Evolutionary conservation across 2,329 filamentous ascomycete species (phyloP).

Genomic region (Drechmeria coniospora): DNA sequence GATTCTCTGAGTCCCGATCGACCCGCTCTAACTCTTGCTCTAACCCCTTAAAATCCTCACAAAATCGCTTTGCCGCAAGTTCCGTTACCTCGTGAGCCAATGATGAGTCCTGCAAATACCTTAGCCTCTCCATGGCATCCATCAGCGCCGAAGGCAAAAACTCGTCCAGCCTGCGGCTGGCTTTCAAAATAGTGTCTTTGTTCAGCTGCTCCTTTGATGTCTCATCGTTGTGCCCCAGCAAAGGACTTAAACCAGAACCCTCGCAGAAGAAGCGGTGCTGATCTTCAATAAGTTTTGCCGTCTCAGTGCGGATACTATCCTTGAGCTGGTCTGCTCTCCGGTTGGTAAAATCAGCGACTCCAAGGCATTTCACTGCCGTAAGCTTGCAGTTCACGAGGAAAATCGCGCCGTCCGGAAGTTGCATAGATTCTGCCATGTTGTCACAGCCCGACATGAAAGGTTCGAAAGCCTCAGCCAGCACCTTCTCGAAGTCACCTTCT

Average conservation of each 20-base stretch:
- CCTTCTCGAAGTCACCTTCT: conserved; percentile 56
- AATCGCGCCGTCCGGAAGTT: conserved; percentile 44
- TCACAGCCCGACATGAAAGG: conserved; percentile 70
- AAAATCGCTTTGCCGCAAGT: too few species aligned
- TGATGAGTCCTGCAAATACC: too few species aligned
- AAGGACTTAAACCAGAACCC: conserved; percentile 54
- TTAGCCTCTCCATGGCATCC: too few species aligned
- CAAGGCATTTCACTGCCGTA: conserved; percentile 39
- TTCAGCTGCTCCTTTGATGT: too few species aligned
- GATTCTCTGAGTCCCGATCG: too few species aligned
- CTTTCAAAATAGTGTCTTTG: too few species aligned
- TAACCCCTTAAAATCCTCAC: too few species aligned
- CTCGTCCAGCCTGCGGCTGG: too few species aligned
- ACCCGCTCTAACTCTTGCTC: too few species aligned
- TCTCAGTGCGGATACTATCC: conserved; percentile 36
- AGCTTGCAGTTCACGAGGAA: conserved; percentile 61
- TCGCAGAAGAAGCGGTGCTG: conserved; percentile 61
- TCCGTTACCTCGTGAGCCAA: too few species aligned
- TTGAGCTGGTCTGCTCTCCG: conserved; percentile 39
- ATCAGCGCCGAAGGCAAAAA: too few species aligned
- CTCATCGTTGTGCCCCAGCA: too few species aligned
- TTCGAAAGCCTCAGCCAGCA: conserved; percentile 67
- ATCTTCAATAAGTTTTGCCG: conserved; percentile 43
- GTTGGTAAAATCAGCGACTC: conserved; percentile 47
- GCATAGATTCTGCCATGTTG: conserved; percentile 47